These are phyloP conservation scores for Aspergillus sp. DNA, from an alignment of 2,329 filamentous ascomycete genomes.

Conservation along the genomic window DNA sequence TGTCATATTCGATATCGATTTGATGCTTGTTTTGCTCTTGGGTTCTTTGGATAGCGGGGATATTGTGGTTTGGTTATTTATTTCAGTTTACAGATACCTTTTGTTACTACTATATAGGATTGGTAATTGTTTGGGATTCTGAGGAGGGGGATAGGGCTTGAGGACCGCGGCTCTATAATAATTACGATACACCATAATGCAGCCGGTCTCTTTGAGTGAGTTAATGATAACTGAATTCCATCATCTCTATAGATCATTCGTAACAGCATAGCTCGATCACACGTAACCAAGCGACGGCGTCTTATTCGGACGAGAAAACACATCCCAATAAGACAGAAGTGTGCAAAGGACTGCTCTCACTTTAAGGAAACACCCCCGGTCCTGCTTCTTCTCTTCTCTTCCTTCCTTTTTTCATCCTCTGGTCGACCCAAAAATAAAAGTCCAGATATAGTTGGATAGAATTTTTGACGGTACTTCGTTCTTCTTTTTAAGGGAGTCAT, in stretches of 20 bases:
- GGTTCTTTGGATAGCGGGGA: not conserved
- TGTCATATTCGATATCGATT: not conserved
- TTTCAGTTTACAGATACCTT: not conserved
- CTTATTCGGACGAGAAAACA: not conserved
- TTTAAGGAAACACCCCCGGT: not conserved
- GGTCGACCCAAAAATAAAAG: not conserved
- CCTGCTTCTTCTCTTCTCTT: not conserved
- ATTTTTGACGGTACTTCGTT: conserved; percentile 7
- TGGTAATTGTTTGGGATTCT: not conserved
- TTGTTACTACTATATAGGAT: not conserved
- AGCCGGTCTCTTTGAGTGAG: not conserved
- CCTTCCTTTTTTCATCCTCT: not conserved
- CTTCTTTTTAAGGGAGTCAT: conserved; percentile 1
- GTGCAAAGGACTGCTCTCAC: not conserved
- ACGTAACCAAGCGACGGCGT: conserved; percentile 13
- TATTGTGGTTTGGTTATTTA: too few species aligned
- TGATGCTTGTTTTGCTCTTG: not conserved
- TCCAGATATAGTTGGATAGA: conserved; percentile 4
- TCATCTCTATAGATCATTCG: conserved; percentile 45
- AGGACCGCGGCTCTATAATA: too few species aligned
- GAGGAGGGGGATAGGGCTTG: not conserved
- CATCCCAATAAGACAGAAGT: not conserved
- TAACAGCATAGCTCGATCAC: conserved; percentile 41
- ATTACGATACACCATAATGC: too few species aligned
- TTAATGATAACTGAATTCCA: conserved; percentile 25